Conservation (phyloP, 2,329 filamentous ascomycete species). For the Arthroderma sp. region DNA sequence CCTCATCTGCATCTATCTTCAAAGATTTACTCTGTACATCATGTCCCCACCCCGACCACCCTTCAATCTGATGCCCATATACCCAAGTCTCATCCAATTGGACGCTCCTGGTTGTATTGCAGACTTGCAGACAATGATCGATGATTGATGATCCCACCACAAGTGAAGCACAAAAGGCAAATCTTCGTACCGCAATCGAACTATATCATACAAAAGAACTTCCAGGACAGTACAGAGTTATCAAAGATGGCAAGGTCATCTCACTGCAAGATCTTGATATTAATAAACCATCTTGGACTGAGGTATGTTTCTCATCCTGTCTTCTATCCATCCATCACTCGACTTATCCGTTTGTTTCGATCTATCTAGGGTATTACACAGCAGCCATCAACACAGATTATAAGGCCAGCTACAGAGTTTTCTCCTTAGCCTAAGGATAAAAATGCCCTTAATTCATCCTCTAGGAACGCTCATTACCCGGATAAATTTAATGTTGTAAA, state of each 20-base stretch:
- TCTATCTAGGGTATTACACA: background rate
- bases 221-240: background rate
- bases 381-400: too few relatives aligned
- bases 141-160: background rate
- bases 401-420: too few relatives aligned
- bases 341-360: background rate
- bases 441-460: too few relatives aligned
- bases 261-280: background rate
- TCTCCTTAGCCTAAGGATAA: too few relatives aligned
- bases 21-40: too few relatives aligned
- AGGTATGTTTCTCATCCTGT: background rate
- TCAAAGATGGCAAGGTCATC: slow-evolving; percentile 1
- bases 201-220: slow-evolving; percentile 1
- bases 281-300: background rate
- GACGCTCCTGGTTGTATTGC: slow-evolving; percentile 3
- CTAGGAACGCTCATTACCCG: too few relatives aligned
- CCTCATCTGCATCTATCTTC: too few relatives aligned
- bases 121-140: slow-evolving; percentile 4
- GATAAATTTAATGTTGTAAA: too few relatives aligned
- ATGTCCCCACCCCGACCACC: too few relatives aligned
- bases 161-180: background rate
- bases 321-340: background rate
- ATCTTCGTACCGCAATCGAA: slow-evolving; percentile 1
- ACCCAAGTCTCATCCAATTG: slow-evolving; percentile 4
- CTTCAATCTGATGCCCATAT: too few relatives aligned